A percentile compares a stretch with the other conserved stretches of the same genome.
Evolutionary conservation across 2,329 filamentous ascomycete genomes (phyloP).

Genomic region (Cryphonectria japonica): DNA sequence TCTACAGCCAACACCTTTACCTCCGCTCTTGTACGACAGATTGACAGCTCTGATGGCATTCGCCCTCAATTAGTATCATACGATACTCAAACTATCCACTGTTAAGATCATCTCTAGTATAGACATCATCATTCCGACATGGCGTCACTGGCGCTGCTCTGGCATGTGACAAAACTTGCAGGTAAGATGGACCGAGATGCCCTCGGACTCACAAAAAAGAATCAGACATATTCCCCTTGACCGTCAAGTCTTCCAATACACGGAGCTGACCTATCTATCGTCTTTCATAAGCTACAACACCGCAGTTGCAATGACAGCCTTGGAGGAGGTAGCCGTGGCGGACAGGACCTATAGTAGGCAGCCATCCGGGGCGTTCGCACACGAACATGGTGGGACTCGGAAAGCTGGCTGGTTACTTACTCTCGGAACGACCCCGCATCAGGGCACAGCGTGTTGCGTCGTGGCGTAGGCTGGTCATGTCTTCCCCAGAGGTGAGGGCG

Average conservation of each 20-base stretch:
- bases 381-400: background rate
- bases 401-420: conserved; percentile 1
- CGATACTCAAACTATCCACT: background rate
- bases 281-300: too few species aligned
- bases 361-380: background rate
- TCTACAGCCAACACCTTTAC: background rate
- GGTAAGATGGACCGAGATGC: background rate
- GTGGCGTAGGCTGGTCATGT: background rate
- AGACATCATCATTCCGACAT: background rate
- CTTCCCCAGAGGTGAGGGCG: background rate
- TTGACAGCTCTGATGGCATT: background rate
- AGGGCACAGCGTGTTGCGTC: background rate
- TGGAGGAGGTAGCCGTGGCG: background rate
- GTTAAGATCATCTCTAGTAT: background rate
- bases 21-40: background rate
- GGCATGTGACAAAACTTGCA: background rate
- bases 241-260: background rate
- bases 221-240: background rate
- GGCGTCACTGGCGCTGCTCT: conserved; percentile 3
- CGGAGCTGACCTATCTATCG: background rate
- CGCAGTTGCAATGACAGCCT: background rate
- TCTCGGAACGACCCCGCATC: background rate
- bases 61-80: background rate
- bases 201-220: background rate
- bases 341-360: background rate